These are phyloP conservation scores for Ballota nigra DNA, from an alignment of 257 asterid genomes.

Conservation along the genomic window DNA sequence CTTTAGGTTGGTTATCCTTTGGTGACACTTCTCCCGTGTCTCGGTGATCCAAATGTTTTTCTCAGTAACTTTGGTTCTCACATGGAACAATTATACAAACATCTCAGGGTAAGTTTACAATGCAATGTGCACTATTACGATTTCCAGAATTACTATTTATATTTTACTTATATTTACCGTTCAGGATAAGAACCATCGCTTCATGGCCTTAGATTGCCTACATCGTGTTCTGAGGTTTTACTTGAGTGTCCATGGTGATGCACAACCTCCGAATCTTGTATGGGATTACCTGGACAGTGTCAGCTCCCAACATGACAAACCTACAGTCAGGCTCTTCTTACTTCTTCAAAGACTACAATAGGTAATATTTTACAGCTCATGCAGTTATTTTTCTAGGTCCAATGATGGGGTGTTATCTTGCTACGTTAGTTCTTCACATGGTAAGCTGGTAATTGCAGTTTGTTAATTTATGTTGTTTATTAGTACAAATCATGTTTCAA, in stretches of 20 bases:
- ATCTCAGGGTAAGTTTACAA: conserved; percentile 68
- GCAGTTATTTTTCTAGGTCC: conserved; percentile 11
- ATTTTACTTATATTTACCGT: conserved; percentile 24
- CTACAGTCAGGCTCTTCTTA: conserved; percentile 90
- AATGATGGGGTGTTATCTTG: background rate
- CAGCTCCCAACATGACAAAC: conserved; percentile 96
- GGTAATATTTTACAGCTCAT: conserved; percentile 49
- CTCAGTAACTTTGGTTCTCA: conserved; percentile 86
- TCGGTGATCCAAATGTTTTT: conserved; percentile 90
- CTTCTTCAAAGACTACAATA: conserved; percentile 91
- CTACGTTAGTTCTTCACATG: conserved; percentile 4
- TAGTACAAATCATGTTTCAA: background rate
- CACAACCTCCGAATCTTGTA: conserved; percentile 89
- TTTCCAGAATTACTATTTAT: conserved; percentile 9
- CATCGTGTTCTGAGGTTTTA: conserved; percentile 96
- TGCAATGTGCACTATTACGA: conserved; percentile 9
- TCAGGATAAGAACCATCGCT: conserved; percentile 97
- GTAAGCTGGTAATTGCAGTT: conserved; percentile 9
- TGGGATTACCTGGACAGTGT: conserved; percentile 99
- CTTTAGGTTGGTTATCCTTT: conserved; percentile 92
- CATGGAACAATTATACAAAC: conserved; percentile 97
- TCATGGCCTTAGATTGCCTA: conserved; percentile 97
- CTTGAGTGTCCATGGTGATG: conserved; percentile 90
- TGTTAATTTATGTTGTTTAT: conserved; percentile 11
- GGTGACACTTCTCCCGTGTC: conserved; percentile 97